Evolutionary conservation across 2,329 filamentous ascomycete species (phyloP).

Genomic region (Colletotrichum godetiae): DNA sequence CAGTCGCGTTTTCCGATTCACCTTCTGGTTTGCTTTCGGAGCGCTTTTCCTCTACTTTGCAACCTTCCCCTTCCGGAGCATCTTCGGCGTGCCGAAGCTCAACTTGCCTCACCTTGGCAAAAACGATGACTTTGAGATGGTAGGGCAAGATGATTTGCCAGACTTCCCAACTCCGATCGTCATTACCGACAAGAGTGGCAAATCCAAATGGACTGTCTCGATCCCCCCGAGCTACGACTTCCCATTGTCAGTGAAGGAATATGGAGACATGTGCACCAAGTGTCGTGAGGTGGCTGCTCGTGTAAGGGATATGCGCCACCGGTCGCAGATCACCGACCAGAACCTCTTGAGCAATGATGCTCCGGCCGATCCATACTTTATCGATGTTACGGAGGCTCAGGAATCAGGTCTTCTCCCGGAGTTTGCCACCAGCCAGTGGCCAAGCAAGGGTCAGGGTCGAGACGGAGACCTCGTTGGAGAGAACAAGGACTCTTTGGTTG

Average conservation of each 20-base stretch:
- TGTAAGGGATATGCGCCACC: slow-evolving; percentile 62
- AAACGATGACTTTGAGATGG: slow-evolving; percentile 71
- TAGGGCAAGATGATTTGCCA: slow-evolving; percentile 73
- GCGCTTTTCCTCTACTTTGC: slow-evolving; percentile 63
- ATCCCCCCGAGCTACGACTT: slow-evolving; percentile 77
- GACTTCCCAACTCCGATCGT: slow-evolving; percentile 79
- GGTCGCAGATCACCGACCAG: slow-evolving; percentile 52
- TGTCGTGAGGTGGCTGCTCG: slow-evolving; percentile 73
- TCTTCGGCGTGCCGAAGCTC: slow-evolving; percentile 45
- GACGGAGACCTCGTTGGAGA: slow-evolving; percentile 60
- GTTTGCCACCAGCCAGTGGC: slow-evolving; percentile 39
- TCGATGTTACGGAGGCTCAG: slow-evolving; percentile 81
- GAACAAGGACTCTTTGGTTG: slow-evolving; percentile 53
- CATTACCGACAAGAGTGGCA: slow-evolving; percentile 72
- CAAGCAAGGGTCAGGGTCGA: slow-evolving; percentile 29
- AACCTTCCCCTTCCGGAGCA: slow-evolving; percentile 45
- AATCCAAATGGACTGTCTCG: slow-evolving; percentile 82
- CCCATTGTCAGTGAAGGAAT: slow-evolving; percentile 74
- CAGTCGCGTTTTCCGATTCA: slow-evolving; percentile 65
- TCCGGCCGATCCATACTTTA: slow-evolving; percentile 73
- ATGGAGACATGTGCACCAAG: slow-evolving; percentile 75
- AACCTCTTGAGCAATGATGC: slow-evolving; percentile 65
- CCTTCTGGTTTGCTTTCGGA: slow-evolving; percentile 65
- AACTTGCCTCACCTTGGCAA: slow-evolving; percentile 51
- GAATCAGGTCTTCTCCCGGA: slow-evolving; percentile 69